Percentiles rank a stretch among this genome's conserved stretches.
These are phyloP conservation scores for Sugiyamaella pinicola DNA, from an alignment of 1,139 yeast species.

Conservation along the genomic window DNA sequence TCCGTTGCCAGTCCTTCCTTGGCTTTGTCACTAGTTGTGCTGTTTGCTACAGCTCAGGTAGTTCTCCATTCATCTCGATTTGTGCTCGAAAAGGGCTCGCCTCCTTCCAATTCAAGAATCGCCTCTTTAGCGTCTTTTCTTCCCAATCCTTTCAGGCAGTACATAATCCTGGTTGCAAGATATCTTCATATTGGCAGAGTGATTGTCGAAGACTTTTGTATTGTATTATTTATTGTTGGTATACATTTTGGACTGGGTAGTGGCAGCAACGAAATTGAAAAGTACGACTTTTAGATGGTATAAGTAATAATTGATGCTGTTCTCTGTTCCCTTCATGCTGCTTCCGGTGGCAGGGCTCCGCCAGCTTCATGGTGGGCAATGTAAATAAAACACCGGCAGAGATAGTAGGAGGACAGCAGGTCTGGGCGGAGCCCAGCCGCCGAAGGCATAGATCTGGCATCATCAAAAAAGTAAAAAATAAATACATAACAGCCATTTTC, in stretches of 20 bases:
- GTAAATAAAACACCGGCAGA: too few species aligned
- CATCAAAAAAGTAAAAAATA: neutral
- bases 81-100: slow-evolving; percentile 38
- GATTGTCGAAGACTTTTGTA: slow-evolving; percentile 38
- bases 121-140: slow-evolving; percentile 36
- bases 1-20: neutral
- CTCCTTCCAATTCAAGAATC: slow-evolving; percentile 35
- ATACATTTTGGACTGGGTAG: slow-evolving; percentile 24
- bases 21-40: slow-evolving; percentile 30
- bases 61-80: slow-evolving; percentile 40
- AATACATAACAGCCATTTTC: too few species aligned
- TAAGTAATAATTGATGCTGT: neutral
- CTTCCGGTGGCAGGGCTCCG: too few species aligned
- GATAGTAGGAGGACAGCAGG: too few species aligned
- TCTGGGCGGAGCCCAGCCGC: too few species aligned
- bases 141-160: slow-evolving; percentile 37
- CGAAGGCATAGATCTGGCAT: too few species aligned
- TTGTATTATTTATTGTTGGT: slow-evolving; percentile 39
- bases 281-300: neutral
- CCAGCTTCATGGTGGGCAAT: too few species aligned
- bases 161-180: slow-evolving; percentile 36
- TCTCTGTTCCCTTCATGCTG: too few species aligned
- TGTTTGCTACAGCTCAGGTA: slow-evolving; percentile 40
- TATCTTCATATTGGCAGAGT: slow-evolving; percentile 33
- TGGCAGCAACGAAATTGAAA: neutral